These are phyloP conservation scores for Penicillium sp. DNA, from an alignment of 2,329 filamentous ascomycete species.

Conservation along the genomic window DNA sequence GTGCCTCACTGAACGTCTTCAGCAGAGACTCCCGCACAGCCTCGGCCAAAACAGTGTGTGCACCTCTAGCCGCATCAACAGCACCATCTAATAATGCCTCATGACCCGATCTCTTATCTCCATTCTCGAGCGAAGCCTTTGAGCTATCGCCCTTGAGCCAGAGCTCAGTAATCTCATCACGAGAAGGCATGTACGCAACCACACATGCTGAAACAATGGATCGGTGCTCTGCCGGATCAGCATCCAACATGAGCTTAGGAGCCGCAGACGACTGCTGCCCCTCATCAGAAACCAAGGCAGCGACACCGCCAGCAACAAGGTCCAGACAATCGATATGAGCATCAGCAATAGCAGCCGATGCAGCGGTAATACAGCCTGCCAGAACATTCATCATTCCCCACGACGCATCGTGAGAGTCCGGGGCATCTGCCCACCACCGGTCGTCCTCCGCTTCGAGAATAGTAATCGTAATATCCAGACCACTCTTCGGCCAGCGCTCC, in stretches of 20 bases:
- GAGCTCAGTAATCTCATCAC: constrained; percentile 90
- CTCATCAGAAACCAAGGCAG: constrained; percentile 64
- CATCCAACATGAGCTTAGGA: constrained; percentile 64
- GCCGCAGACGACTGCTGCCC: constrained; percentile 19
- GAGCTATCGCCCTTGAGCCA: constrained; percentile 80
- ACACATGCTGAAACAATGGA: constrained; percentile 80
- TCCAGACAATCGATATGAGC: constrained; percentile 96
- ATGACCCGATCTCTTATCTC: constrained; percentile 40
- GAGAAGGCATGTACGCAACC: constrained; percentile 78
- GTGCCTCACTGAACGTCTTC: constrained; percentile 30
- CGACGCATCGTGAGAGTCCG: constrained; percentile 55
- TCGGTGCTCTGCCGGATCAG: constrained; percentile 75
- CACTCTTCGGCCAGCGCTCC: constrained; percentile 97
- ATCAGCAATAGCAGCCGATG: constrained; percentile 87
- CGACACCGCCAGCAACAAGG: constrained; percentile 82
- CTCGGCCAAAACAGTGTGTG: constrained; percentile 59
- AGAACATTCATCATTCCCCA: constrained; percentile 92
- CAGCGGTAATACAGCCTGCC: constrained; percentile 87
- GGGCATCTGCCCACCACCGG: constrained; percentile 59
- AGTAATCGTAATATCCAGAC: constrained; percentile 90
- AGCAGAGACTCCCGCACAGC: constrained; percentile 59
- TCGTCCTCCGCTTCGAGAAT: constrained; percentile 92
- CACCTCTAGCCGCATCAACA: constrained; percentile 60
- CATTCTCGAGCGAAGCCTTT: constrained; percentile 23
- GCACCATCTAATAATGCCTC: constrained; percentile 62